phyloP scores from a whole-genome alignment of 495 filamentous ascomycete species.

The Aspergillus cristatus region DNA sequence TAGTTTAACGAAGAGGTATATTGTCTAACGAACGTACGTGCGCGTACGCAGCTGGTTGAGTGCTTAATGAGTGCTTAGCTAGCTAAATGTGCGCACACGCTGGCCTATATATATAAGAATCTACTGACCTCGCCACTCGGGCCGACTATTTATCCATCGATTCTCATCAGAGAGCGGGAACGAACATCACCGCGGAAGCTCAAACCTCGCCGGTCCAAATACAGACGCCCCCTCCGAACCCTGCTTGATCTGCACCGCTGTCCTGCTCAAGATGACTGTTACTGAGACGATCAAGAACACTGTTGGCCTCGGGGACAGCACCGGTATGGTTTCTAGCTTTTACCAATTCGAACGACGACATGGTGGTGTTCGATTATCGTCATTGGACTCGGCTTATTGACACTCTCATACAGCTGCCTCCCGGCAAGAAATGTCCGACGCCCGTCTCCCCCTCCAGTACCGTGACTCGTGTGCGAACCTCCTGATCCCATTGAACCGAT shows the following conservation, averaged over 20 bases:
- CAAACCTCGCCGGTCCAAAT: conserved; percentile 16
- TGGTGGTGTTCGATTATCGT: background rate
- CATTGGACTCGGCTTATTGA: conserved; percentile 8
- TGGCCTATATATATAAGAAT: no score
- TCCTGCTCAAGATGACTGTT: conserved; percentile 34
- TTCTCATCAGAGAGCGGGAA: no score
- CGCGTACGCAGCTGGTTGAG: no score
- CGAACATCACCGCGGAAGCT: conserved; percentile 20
- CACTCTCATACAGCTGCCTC: conserved; percentile 48
- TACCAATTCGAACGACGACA: no score
- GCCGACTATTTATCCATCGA: no score
- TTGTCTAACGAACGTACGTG: no score
- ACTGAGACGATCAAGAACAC: conserved; percentile 46
- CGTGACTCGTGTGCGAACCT: conserved; percentile 91
- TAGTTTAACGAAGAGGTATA: no score
- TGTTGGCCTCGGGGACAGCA: conserved; percentile 38
- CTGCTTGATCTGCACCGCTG: conserved; percentile 8
- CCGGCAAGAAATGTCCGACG: conserved; percentile 85
- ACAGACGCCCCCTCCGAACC: conserved; percentile 11
- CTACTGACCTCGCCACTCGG: no score
- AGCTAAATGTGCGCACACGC: no score
- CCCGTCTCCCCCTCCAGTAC: conserved; percentile 80
- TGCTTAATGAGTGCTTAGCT: no score
- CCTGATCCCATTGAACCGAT: conserved; percentile 89
- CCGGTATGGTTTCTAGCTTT: conserved; percentile 23